phyloP scores from a whole-genome alignment of 345 rosid species.

The Mangifera indica region DNA sequence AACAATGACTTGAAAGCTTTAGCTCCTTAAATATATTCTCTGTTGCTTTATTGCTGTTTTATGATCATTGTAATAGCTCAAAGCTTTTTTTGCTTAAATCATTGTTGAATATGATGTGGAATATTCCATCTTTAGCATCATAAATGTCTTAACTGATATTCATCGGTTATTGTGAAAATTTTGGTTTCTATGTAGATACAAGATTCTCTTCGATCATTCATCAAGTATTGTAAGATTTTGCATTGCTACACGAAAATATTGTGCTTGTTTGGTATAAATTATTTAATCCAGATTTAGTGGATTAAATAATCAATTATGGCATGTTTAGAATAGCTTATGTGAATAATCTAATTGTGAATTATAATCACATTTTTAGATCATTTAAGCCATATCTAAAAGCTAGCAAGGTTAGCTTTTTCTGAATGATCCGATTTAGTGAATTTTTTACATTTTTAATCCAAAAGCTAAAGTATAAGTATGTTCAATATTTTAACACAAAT shows the following conservation, averaged over 20 bases:
- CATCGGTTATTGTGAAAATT: background rate
- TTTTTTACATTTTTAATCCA: too few species aligned
- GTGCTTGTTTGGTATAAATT: too few species aligned
- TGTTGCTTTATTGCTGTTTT: background rate
- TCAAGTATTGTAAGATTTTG: background rate
- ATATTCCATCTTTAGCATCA: constrained; percentile 7
- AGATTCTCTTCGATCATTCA: background rate
- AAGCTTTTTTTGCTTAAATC: constrained; percentile 2
- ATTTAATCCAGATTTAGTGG: too few species aligned
- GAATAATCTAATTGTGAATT: too few species aligned
- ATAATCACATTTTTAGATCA: too few species aligned
- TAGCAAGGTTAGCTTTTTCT: too few species aligned
- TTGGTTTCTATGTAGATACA: background rate
- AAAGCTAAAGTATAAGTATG: too few species aligned
- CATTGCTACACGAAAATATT: background rate
- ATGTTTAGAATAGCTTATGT: too few species aligned
- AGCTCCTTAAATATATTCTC: background rate
- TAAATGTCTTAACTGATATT: background rate
- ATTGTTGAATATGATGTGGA: background rate
- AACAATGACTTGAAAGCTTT: background rate
- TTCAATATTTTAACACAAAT: too few species aligned
- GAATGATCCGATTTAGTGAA: too few species aligned
- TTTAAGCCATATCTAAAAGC: too few species aligned
- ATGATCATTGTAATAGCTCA: background rate
- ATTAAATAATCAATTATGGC: too few species aligned